Evolutionary conservation across 2,329 filamentous ascomycete genomes (phyloP), one percentile per base, ranked within the genome.

Genomic region (Penicillium sp.): DNA sequence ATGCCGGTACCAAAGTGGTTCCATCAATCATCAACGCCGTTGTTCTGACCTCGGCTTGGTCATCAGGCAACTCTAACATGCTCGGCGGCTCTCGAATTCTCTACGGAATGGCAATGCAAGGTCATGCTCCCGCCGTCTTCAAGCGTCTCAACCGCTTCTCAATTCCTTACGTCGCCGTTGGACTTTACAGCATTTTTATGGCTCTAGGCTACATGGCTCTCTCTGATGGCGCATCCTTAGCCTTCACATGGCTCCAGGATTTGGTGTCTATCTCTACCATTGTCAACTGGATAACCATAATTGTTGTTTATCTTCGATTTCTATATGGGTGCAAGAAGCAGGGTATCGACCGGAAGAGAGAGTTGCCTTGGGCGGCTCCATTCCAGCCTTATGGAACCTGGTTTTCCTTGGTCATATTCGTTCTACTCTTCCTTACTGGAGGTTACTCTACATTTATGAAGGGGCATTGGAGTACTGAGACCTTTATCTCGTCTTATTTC

Each of bases 161-260:
- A 3, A 82, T 87, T 1, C 88, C 88, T 0, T 85, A 85, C 72
- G 78, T 75, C 50, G 83, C 86, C 0, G 86, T 90, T 13, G 72
- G 66, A 12, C 71, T 82, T 33, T 84, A 83, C 1, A 80, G 85
- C 0, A 71, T 80, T 2, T 79, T 89, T 51, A 87, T 87, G 26
- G 80, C 88, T 12, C 81, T 91, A 6, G 87, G 81, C 15, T 90
- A 88, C 76, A 80, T 90, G 66, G 89, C 88, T 76, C 76, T 89
- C 9, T 87, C 85, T 8, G 68, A 78, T 38, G 79, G 75, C 47
- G 87, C 86, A 13, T 79, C 79, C 3, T 74, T 80, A 2, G 88
- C 88, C n/a, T 90, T 91, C 73, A 79, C 81, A 75, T 91, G 88
- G 88, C 78, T 91, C 35, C 81, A 89, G 61, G 88, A 89, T 76